Base-by-base conservation (phyloP, 2,329 filamentous ascomycete species). In the Emmonsiellopsis sp. region DNA sequence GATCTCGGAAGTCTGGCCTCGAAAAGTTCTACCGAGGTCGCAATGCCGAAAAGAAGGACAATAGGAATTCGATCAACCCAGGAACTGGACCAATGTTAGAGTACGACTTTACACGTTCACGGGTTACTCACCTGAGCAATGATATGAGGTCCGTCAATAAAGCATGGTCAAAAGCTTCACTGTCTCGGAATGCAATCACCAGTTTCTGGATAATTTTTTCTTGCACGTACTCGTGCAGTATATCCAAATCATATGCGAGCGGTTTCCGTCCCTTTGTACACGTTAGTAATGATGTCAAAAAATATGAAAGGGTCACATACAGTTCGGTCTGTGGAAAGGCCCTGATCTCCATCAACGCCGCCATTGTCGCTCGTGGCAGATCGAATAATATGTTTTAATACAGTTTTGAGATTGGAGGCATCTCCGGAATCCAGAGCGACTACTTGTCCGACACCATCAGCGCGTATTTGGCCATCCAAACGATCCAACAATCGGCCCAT, bases 61-160 rank as follows among this genome's bases (percentile, higher is more conserved):
- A 84, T 79, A 0, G 80, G 80, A 51, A 85, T 79, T 31, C 82
- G 78, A 61, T 83, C 78, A 45, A 75, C 69, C 82, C 82, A 85
- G 15, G 76, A 79, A 57, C 78, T 79, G 55, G n/a, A 46, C 20
- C 42, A 47, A 20, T 46, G 50, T 70, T 60, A 69, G 67, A 50
- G 15, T 34, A 37, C 41, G 11, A 5, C 46, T 31, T 26, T 15
- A 54, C 10, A 35, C 35, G 11, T 15, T 20, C 11, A 11, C 20
- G 7, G 15, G 16, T 30, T 32, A 5, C 4, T 13, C 8, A 20
- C 79, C 74, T 71, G 42, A 77, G 61, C 20, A 75, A 58, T 26
- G 69, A 72, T 31, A 77, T 62, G 16, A 77, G 61, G 56, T 77
- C 75, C 13, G 67, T 69, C 41, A 76, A 56, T n/a, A 76, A 59